phyloP scores from a whole-genome alignment of 208 protist genomes.

The Blechomonas ayalai region DNA sequence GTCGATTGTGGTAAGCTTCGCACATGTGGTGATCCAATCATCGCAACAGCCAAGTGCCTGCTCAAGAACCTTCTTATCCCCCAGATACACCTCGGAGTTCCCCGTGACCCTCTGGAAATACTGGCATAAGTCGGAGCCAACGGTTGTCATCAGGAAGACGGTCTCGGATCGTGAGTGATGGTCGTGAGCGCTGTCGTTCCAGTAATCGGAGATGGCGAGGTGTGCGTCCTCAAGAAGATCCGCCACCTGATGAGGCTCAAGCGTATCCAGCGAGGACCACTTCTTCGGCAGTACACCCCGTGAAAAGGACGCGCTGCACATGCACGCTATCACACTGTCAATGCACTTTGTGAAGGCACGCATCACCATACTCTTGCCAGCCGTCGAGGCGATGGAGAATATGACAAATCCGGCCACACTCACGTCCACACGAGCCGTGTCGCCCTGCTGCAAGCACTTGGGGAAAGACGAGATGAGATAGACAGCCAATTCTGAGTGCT shows the following conservation, averaged over 20 bases:
- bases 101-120: constrained; percentile 43
- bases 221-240: constrained; percentile 78
- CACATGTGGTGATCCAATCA: constrained; percentile 69
- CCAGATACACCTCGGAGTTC: constrained; percentile 44
- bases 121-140: constrained; percentile 57
- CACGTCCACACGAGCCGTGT: constrained; percentile 51
- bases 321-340: constrained; percentile 50
- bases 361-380: constrained; percentile 16
- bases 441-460: constrained; percentile 34
- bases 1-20: constrained; percentile 75
- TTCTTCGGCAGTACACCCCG: constrained; percentile 41
- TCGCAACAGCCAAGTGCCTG: constrained; percentile 58
- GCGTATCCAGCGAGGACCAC: constrained; percentile 27
- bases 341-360: constrained; percentile 51
- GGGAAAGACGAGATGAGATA: constrained; percentile 61
- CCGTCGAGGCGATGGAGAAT: constrained; percentile 49
- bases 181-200: constrained; percentile 78
- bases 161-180: constrained; percentile 50
- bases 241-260: constrained; percentile 42
- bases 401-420: constrained; percentile 65
- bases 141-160: constrained; percentile 72
- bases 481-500: constrained; percentile 35
- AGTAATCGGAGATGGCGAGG: constrained; percentile 75
- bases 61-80: constrained; percentile 44
- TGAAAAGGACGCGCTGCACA: constrained; percentile 73